phyloP scores from a whole-genome alignment of 83 land plant genomes.

The Diphasiastrum complanatum region DNA sequence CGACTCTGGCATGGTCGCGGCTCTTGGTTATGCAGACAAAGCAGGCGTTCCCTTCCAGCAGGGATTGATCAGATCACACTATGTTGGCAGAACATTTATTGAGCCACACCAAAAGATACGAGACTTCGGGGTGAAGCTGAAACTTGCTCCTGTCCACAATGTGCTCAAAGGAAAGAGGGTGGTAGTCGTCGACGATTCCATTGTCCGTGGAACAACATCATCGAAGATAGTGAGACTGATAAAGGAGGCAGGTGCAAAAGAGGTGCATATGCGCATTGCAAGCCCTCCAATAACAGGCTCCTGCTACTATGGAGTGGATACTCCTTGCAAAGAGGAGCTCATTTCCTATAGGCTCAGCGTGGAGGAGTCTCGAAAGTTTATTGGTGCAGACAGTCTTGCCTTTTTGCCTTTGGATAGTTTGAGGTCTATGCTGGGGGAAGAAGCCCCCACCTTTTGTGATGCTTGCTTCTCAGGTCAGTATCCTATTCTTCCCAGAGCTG shows the following conservation, averaged over 20 bases:
- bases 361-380: constrained; percentile 56
- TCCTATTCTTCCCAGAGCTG: constrained; percentile 53
- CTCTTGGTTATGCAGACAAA: constrained; percentile 68
- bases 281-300: constrained; percentile 90
- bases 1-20: constrained; percentile 92
- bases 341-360: constrained; percentile 61
- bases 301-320: constrained; percentile 96
- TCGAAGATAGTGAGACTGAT: constrained; percentile 79
- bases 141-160: constrained; percentile 67
- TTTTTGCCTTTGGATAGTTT: constrained; percentile 36
- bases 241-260: constrained; percentile 79
- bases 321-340: constrained; percentile 72
- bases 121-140: constrained; percentile 86
- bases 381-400: constrained; percentile 37
- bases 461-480: constrained; percentile 85
- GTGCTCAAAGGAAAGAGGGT: constrained; percentile 82
- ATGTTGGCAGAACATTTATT: constrained; percentile 92
- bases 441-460: constrained; percentile 58
- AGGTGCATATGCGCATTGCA: constrained; percentile 96
- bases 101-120: constrained; percentile 88
- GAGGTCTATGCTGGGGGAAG: constrained; percentile 35
- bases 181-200: constrained; percentile 92
- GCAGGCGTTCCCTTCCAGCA: constrained; percentile 75
- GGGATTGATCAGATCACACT: constrained; percentile 85
- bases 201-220: constrained; percentile 90